Conservation (phyloP, 768 basidiomycete species). For the Serendipita sp. region DNA sequence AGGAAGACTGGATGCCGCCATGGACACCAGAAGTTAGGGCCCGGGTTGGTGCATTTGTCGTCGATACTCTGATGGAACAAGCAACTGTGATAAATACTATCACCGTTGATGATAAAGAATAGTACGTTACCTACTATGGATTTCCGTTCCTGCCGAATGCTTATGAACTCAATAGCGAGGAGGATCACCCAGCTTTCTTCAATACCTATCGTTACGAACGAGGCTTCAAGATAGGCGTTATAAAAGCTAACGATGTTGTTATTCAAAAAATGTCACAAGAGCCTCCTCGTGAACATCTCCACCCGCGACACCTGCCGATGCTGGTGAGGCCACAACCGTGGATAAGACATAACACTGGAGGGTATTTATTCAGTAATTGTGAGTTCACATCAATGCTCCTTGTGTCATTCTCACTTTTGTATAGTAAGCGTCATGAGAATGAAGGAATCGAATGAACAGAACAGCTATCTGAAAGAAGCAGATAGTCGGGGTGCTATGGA, state of each 20-base stretch:
- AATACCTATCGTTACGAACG: constrained; percentile 86
- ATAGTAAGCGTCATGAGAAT: constrained; percentile 73
- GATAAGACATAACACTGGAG: constrained; percentile 60
- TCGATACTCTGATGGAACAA: constrained; percentile 70
- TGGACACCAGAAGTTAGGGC: constrained; percentile 72
- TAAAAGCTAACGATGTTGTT: constrained; percentile 71
- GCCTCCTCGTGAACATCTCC: constrained; percentile 47
- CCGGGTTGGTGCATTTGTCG: constrained; percentile 64
- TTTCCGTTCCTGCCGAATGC: not conserved
- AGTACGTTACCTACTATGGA: constrained; percentile 30
- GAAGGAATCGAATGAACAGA: constrained; percentile 78
- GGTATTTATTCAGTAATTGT: constrained; percentile 70
- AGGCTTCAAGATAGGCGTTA: constrained; percentile 86
- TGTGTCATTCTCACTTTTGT: not conserved
- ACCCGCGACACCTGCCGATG: constrained; percentile 94
- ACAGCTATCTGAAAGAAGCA: constrained; percentile 58
- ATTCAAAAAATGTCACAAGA: constrained; percentile 65
- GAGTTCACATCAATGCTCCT: constrained; percentile 15
- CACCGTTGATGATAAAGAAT: constrained; percentile 35
- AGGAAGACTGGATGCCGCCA: constrained; percentile 56
- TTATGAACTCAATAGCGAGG: constrained; percentile 29
- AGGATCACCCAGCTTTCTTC: constrained; percentile 78
- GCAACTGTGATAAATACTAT: constrained; percentile 56
- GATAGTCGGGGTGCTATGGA: constrained; percentile 61
- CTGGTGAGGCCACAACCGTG: constrained; percentile 80